phyloP scores from a whole-genome alignment of 2,329 filamentous ascomycete species.

The Trichophyton verrucosum region DNA sequence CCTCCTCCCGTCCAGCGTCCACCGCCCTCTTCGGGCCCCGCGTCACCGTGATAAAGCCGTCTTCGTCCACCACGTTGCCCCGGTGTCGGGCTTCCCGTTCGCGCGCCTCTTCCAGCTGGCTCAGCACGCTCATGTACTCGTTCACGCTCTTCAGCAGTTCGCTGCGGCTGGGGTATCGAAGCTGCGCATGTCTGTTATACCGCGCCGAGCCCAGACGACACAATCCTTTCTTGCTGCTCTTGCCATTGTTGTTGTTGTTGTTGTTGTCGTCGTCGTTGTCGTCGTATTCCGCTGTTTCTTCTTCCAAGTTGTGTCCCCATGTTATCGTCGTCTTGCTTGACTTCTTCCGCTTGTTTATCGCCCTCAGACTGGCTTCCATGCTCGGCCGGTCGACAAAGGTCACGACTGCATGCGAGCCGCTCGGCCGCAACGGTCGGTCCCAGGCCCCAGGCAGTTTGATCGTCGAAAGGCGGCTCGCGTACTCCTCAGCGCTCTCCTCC shows the following conservation, averaged over 20 bases:
- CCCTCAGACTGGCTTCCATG: constrained; percentile 63
- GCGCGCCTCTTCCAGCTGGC: constrained; percentile 30
- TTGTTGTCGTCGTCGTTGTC: too few relatives aligned
- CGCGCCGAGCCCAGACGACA: constrained; percentile 42
- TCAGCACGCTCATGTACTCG: constrained; percentile 75
- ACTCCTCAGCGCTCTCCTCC: constrained; percentile 32
- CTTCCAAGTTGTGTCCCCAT: neutral
- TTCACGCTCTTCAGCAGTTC: constrained; percentile 64
- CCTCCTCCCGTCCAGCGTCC: constrained; percentile 57
- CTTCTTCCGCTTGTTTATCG: constrained; percentile 41
- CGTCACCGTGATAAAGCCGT: constrained; percentile 88
- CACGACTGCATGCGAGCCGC: constrained; percentile 68
- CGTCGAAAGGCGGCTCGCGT: constrained; percentile 44
- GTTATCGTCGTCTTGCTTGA: constrained; percentile 35
- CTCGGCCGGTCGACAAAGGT: constrained; percentile 73
- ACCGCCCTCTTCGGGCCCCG: constrained; percentile 59
- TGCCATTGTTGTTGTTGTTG: neutral
- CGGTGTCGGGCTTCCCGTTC: constrained; percentile 36
- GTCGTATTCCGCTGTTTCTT: too few relatives aligned
- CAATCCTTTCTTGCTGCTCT: constrained; percentile 27
- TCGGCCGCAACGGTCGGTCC: constrained; percentile 56
- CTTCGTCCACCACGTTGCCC: constrained; percentile 75
- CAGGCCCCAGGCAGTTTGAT: constrained; percentile 58
- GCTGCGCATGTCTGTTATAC: constrained; percentile 51
- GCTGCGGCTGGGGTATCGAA: constrained; percentile 54